These are phyloP conservation scores for Camellia oleifera DNA, from an alignment of 179 eudicot genomes.

Conservation along the genomic window DNA sequence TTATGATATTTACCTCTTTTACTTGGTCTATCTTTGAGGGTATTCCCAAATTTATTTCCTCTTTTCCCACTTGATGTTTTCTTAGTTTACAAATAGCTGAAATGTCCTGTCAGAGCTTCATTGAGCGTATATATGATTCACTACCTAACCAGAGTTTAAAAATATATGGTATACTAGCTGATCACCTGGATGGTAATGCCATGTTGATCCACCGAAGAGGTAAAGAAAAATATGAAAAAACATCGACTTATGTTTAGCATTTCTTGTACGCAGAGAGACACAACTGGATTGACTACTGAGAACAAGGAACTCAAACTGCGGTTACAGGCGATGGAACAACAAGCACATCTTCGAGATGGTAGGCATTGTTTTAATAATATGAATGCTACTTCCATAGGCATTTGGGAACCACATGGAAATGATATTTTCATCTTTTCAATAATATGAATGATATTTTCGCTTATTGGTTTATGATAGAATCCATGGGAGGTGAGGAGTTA, in stretches of 20 bases:
- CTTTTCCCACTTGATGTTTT: not conserved
- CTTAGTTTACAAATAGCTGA: too few relatives aligned
- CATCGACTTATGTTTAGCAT: constrained; percentile 11
- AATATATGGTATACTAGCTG: not conserved
- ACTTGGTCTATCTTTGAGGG: not conserved
- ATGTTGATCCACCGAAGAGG: not conserved
- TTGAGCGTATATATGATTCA: not conserved
- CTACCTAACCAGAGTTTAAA: not conserved
- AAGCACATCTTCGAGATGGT: constrained; percentile 96
- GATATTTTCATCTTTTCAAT: not conserved
- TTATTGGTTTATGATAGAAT: not conserved
- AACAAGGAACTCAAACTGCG: constrained; percentile 90
- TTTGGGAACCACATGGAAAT: constrained; percentile 2
- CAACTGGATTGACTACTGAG: constrained; percentile 68
- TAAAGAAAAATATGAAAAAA: not conserved
- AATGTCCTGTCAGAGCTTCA: not conserved
- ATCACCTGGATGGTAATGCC: constrained; percentile 3
- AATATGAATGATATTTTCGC: too few relatives aligned
- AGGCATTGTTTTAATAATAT: constrained; percentile 16
- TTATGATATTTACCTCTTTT: not conserved
- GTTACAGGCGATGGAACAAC: constrained; percentile 92
- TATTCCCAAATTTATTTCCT: not conserved
- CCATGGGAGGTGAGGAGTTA: not conserved
- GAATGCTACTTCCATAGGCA: constrained; percentile 7
- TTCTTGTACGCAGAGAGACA: constrained; percentile 70